These are phyloP conservation scores for Naganishia antarctica DNA, from an alignment of 768 basidiomycete species.

Conservation along the genomic window DNA sequence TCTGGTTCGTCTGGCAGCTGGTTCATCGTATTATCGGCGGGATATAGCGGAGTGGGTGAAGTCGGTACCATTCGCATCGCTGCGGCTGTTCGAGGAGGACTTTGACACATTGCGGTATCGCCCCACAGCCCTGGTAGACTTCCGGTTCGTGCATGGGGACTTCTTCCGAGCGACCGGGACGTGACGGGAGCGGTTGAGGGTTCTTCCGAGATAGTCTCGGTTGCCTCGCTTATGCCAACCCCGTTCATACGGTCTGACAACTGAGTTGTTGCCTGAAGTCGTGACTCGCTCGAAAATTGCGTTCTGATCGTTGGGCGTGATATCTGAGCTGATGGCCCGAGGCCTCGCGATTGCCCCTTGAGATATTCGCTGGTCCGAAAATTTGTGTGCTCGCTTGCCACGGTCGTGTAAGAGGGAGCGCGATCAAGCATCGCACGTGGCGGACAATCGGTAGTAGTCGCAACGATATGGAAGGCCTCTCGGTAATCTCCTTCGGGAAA, in stretches of 20 bases:
- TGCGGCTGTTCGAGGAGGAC: background rate
- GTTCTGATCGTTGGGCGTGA: conserved; percentile 8
- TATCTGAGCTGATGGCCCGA: background rate
- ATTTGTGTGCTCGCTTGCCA: conserved; percentile 20
- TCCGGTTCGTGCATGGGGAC: background rate
- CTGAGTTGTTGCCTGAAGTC: background rate
- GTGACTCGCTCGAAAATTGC: conserved; percentile 7
- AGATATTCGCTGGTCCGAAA: conserved; percentile 17
- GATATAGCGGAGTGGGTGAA: conserved; percentile 2
- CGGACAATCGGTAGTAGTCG: conserved; percentile 21
- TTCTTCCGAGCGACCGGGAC: background rate
- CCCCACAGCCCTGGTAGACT: conserved; percentile 3
- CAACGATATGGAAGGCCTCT: conserved; percentile 28
- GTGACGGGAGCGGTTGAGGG: background rate
- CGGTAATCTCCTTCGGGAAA: conserved; percentile 30
- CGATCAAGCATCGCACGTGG: conserved; percentile 22
- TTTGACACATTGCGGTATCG: background rate
- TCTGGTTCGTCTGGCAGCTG: background rate
- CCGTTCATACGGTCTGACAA: background rate
- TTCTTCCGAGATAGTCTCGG: background rate
- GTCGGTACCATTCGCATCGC: background rate
- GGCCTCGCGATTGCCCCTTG: background rate
- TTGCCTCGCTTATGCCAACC: background rate
- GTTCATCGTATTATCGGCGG: background rate
- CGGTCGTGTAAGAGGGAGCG: conserved; percentile 28